Conservation (phyloP, 495 filamentous ascomycete genomes). For the Podospora sp. region DNA sequence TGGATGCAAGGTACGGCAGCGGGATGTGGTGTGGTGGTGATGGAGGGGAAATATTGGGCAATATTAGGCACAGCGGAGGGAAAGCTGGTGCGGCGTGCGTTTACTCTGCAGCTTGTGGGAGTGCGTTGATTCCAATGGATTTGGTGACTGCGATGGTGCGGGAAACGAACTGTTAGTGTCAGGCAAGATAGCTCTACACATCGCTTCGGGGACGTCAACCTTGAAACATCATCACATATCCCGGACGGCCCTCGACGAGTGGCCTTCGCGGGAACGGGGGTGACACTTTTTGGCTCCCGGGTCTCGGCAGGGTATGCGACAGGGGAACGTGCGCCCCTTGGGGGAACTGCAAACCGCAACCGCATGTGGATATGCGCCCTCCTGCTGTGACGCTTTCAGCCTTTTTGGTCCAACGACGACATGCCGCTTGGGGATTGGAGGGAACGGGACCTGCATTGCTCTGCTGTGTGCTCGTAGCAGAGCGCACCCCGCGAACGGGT, state of each 20-base stretch:
- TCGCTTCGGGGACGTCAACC: background rate
- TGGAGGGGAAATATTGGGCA: conserved; percentile 2
- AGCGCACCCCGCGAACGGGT: background rate
- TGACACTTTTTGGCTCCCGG: conserved; percentile 2
- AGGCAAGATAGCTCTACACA: background rate
- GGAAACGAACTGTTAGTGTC: background rate
- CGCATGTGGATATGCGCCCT: background rate
- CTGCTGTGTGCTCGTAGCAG: background rate
- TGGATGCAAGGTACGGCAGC: conserved; percentile 8
- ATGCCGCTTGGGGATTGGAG: background rate
- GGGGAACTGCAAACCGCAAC: too few species aligned
- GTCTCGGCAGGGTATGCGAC: conserved; percentile 17
- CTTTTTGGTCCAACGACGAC: background rate
- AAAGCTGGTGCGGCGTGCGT: background rate
- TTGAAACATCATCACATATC: conserved; percentile 15
- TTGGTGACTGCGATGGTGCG: background rate
- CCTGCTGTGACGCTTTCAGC: background rate
- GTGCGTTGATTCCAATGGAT: too few species aligned
- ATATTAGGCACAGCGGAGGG: background rate
- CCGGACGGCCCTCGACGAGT: background rate
- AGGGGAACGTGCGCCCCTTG: conserved; percentile 2
- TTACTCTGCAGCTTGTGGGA: too few species aligned
- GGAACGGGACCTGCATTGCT: background rate
- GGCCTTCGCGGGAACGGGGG: background rate
- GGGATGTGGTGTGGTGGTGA: background rate